Percentiles rank a stretch among this genome's conserved stretches.
These are phyloP conservation scores for Macadamia tetraphylla DNA, from an alignment of 164 flowering plant genomes.

Conservation along the genomic window DNA sequence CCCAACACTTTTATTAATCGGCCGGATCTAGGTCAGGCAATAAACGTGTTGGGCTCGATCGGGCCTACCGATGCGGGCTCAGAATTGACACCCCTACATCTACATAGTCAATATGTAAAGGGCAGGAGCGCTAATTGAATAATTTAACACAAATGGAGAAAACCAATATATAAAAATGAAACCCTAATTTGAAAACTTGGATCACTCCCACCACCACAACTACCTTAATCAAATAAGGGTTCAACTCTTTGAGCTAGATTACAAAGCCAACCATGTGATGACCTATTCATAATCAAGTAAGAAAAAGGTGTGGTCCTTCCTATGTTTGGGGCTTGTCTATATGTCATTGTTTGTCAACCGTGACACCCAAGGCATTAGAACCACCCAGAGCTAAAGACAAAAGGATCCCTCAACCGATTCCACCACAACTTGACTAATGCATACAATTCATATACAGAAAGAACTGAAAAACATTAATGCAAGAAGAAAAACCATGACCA, in stretches of 20 bases:
- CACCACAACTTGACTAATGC: conserved; percentile 30
- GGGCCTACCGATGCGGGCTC: too few species aligned
- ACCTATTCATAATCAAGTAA: conserved; percentile 10
- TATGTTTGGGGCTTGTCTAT: conserved; percentile 18
- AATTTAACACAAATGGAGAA: background rate
- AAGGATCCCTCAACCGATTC: conserved; percentile 24
- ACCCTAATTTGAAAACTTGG: conserved; percentile 12
- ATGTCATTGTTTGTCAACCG: conserved; percentile 27
- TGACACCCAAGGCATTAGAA: conserved; percentile 23
- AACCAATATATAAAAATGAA: background rate
- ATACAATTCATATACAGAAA: conserved; percentile 12
- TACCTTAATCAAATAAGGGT: conserved; percentile 15
- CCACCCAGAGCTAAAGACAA: conserved; percentile 36
- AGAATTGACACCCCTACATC: too few species aligned
- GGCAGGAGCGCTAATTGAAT: background rate
- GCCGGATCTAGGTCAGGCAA: too few species aligned
- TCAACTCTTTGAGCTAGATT: conserved; percentile 23
- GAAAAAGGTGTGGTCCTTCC: conserved; percentile 28
- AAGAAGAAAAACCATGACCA: background rate
- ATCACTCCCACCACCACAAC: conserved; percentile 18
- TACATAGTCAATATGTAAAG: too few species aligned
- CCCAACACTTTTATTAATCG: too few species aligned
- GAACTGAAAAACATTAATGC: background rate
- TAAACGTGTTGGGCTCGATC: too few species aligned
- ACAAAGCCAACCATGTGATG: conserved; percentile 40